Percentiles rank a stretch among this genome's conserved stretches.
Evolutionary conservation across 306 rosid genomes (phyloP).

Genomic region (Myrica gale): DNA sequence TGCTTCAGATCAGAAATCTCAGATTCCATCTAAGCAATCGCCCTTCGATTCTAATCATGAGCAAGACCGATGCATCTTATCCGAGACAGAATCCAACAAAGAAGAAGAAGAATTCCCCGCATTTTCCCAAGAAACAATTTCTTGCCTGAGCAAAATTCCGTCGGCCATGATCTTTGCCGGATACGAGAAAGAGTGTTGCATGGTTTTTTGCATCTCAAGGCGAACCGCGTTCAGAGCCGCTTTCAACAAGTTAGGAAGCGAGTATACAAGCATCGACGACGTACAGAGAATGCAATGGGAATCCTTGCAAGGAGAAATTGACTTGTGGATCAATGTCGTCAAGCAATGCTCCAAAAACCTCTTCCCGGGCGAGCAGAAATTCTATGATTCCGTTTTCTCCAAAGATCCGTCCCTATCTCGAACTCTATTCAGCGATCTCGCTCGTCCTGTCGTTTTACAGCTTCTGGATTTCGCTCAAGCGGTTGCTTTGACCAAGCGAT

Average conservation of each 20-base stretch:
- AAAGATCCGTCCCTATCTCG: constrained; percentile 31
- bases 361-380: constrained; percentile 46
- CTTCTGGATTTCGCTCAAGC: constrained; percentile 65
- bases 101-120: constrained; percentile 29
- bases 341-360: constrained; percentile 50
- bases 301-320: constrained; percentile 49
- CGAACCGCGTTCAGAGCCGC: constrained; percentile 45
- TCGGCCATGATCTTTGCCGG: constrained; percentile 54
- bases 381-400: constrained; percentile 48
- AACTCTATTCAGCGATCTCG: constrained; percentile 39
- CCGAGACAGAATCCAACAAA: constrained; percentile 1
- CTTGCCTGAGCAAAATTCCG: constrained; percentile 44
- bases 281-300: constrained; percentile 70
- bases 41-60: constrained; percentile 40
- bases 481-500: constrained; percentile 45
- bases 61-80: not conserved
- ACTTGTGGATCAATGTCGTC: constrained; percentile 57
- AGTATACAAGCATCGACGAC: constrained; percentile 49
- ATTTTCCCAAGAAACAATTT: constrained; percentile 38
- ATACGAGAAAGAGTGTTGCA: constrained; percentile 58
- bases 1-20: not conserved
- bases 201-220: constrained; percentile 45
- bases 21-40: constrained; percentile 21
- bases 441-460: constrained; percentile 39
- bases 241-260: constrained; percentile 41